Conservation (phyloP, 2,329 filamentous ascomycete genomes). For the Emmonsiellopsis sp. region DNA sequence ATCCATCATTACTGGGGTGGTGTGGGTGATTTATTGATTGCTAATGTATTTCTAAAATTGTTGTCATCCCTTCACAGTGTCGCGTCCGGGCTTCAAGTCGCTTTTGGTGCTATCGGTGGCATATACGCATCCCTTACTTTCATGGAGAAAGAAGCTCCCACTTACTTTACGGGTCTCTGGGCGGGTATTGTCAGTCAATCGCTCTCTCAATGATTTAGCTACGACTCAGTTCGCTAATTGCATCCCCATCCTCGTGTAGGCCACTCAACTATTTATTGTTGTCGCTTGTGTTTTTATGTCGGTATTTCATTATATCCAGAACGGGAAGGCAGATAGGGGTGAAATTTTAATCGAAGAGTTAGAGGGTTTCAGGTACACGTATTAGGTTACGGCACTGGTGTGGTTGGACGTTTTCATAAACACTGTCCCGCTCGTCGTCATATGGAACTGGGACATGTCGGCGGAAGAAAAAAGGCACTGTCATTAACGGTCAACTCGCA, state of each 20-base stretch:
- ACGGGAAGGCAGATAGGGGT: conserved; percentile 23
- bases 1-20: not conserved
- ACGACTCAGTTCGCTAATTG: not conserved
- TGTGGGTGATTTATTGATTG: conserved; percentile 8
- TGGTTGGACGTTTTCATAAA: too few species aligned
- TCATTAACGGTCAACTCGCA: too few species aligned
- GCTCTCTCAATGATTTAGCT: not conserved
- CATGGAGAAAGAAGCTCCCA: conserved; percentile 15
- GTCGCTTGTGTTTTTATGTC: conserved; percentile 17
- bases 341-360: conserved; percentile 25
- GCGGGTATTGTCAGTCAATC: conserved; percentile 8
- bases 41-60: conserved; percentile 9
- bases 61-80: conserved; percentile 7
- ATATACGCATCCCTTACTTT: conserved; percentile 16
- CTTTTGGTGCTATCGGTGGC: conserved; percentile 14
- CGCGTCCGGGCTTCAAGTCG: conserved; percentile 12
- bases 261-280: conserved; percentile 13
- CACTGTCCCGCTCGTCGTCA: too few species aligned
- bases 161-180: conserved; percentile 14
- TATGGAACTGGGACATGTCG: too few species aligned
- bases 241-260: conserved; percentile 5
- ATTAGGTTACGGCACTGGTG: not conserved
- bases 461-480: too few species aligned
- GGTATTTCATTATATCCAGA: conserved; percentile 21
- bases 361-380: conserved; percentile 24